A percentile compares a stretch with the other conserved stretches of the same genome.
Conservation (phyloP, 2,329 filamentous ascomycete species). For the Fusarium mangiferae region DNA sequence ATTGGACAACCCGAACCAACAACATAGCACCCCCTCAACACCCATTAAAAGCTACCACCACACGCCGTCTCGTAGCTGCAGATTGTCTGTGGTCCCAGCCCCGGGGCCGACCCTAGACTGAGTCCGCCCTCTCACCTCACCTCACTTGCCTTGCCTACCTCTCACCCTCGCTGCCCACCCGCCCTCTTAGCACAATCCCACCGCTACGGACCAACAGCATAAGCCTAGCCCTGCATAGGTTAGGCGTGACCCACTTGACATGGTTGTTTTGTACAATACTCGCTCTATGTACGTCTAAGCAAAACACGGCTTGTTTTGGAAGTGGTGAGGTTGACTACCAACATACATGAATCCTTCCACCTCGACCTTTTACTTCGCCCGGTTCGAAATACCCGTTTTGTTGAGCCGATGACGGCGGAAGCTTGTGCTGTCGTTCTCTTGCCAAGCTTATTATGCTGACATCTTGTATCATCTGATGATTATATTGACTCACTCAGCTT, state of each 20-base stretch:
- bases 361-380: constrained; percentile 14
- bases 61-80: constrained; percentile 28
- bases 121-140: constrained; percentile 16
- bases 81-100: constrained; percentile 32
- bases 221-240: constrained; percentile 19
- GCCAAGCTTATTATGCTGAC: background rate
- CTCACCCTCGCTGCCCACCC: background rate
- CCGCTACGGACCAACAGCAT: constrained; percentile 39
- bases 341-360: constrained; percentile 26
- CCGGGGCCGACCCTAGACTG: constrained; percentile 38
- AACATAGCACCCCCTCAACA: constrained; percentile 19
- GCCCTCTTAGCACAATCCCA: constrained; percentile 24
- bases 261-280: constrained; percentile 5
- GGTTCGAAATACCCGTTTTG: background rate
- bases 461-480: background rate
- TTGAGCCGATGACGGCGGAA: background rate
- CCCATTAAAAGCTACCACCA: background rate
- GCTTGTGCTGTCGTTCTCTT: background rate
- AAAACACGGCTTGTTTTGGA: constrained; percentile 31
- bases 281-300: constrained; percentile 26
- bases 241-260: constrained; percentile 13
- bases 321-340: constrained; percentile 15
- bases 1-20: constrained; percentile 30
- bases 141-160: constrained; percentile 8
- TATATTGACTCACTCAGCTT: background rate